phyloP scores from a whole-genome alignment of 305 asterid genomes.

The Striga hermonthica region DNA sequence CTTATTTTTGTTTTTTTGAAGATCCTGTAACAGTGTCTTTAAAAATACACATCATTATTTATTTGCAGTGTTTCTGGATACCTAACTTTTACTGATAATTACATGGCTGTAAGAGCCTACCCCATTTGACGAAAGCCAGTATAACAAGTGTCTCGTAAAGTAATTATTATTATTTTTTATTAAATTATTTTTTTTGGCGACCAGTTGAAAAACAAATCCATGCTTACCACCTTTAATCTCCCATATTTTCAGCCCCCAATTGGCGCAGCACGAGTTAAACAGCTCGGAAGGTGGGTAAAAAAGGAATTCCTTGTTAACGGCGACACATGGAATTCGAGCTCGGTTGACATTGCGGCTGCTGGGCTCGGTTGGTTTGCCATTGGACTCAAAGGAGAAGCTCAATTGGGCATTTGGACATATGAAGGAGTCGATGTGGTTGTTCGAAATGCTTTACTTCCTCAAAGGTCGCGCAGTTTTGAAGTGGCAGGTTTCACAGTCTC shows the following conservation, averaged over 20 bases:
- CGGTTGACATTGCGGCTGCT: slow-evolving; percentile 66
- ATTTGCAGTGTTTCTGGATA: no score
- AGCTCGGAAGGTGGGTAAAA: slow-evolving; percentile 78
- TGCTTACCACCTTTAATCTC: not conserved
- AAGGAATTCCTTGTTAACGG: slow-evolving; percentile 59
- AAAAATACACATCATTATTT: no score
- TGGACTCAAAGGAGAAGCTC: slow-evolving; percentile 79
- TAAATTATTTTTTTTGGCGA: no score
- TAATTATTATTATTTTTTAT: no score
- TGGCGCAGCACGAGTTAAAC: slow-evolving; percentile 55
- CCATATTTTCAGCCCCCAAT: slow-evolving; percentile 69
- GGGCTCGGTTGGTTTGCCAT: slow-evolving; percentile 94
- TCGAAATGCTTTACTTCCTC: slow-evolving; percentile 71
- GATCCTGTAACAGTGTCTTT: no score
- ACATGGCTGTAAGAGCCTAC: no score
- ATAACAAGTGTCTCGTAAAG: no score
- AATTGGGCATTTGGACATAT: slow-evolving; percentile 69
- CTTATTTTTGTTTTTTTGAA: no score
- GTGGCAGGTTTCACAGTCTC: slow-evolving; percentile 82
- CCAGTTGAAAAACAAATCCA: no score
- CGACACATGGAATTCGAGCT: slow-evolving; percentile 65
- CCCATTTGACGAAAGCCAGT: no score
- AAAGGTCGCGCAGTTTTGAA: slow-evolving; percentile 60
- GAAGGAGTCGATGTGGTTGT: slow-evolving; percentile 63
- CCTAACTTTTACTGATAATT: no score